Evolutionary conservation across 177 flowering plant species (phyloP).

Genomic region (Telopea speciosissima): DNA sequence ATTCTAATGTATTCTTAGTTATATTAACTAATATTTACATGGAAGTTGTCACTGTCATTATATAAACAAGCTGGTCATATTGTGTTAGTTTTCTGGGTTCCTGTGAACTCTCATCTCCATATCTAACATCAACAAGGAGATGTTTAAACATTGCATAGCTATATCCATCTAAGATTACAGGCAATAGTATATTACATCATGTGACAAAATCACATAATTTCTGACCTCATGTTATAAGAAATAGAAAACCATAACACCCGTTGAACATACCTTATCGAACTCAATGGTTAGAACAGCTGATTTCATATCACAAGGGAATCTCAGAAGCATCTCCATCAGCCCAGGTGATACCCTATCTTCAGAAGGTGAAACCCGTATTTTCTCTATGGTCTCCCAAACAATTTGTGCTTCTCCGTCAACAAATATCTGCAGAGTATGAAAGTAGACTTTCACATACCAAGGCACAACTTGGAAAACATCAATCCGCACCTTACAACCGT

Average conservation of each 20-base stretch:
- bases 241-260: not conserved
- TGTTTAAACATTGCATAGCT: no score
- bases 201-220: not conserved
- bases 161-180: no score
- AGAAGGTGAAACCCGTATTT: constrained; percentile 80
- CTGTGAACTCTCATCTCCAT: no score
- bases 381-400: constrained; percentile 46
- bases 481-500: constrained; percentile 44
- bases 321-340: constrained; percentile 69
- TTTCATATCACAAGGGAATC: constrained; percentile 52
- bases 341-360: constrained; percentile 91
- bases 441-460: constrained; percentile 96
- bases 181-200: no score
- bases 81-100: no score
- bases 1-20: no score
- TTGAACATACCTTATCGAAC: constrained; percentile 78
- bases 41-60: no score
- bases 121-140: no score
- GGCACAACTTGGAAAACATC: constrained; percentile 86
- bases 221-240: not conserved
- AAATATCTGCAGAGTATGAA: constrained; percentile 57
- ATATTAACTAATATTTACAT: no score
- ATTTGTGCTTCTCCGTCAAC: constrained; percentile 46
- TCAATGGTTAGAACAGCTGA: constrained; percentile 69
- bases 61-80: no score